Base-by-base conservation (phyloP, 177 flowering plant genomes). In the Vitis hybrid region DNA sequence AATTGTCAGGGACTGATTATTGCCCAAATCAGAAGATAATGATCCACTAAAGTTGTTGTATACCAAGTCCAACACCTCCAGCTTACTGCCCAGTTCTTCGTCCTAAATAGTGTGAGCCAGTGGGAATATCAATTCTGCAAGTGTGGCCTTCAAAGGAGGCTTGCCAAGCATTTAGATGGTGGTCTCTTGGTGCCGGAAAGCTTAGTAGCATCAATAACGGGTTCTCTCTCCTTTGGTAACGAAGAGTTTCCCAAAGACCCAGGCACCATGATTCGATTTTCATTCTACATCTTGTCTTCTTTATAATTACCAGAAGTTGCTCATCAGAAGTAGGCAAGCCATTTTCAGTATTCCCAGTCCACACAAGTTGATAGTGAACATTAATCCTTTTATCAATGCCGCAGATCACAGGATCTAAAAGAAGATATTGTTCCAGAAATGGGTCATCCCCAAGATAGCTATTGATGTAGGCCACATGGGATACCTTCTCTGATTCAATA, bases 381-480 rank as follows among this genome's bases (percentile, higher is more conserved):
- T 86, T 35, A 88, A 78, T 64, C 86, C 27, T 74, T 49, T 52
- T 49, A 48, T 35, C 35, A 27, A 27, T 30, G 30, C 30, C 30
- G 30, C 30, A 27, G 30, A 27, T 27, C 30, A 27, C 5, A 27
- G 92, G 91, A 78, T 91, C 87, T 56, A 91, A 9, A 13, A 96
- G 96, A 73, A 89, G 93, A 80, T 81, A 90, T 67, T 89, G 83
- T 77, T 81, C 80, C 66, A 91, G 75, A 75, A 91, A 93, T 19
- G 86, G 85, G 62, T 83, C 96, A 55, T 91, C 94, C 62, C 89
- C 83, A 54, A 93, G 92, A 78, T 77, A 91, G 69, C 83, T 86
- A 73, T 92, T 92, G 74, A 92, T 88, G 69, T 88, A 95, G 72
- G 89, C 81, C 63, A 89, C 92, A 79, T 88, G 89, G 52, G 88